phyloP scores from a whole-genome alignment of 225 moss, liverwort and hornwort species.

The Physcomitrellopsis africana region DNA sequence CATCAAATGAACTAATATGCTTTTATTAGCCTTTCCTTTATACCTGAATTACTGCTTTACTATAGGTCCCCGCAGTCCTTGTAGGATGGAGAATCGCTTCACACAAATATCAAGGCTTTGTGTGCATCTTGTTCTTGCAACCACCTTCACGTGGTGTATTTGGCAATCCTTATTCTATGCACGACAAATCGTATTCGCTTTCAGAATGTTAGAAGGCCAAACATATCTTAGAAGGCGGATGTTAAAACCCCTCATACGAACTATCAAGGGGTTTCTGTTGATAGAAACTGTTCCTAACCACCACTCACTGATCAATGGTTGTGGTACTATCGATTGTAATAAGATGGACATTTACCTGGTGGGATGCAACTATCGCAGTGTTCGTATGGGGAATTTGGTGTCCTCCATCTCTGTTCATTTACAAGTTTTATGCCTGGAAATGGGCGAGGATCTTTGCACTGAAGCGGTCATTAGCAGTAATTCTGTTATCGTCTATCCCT shows the following conservation, averaged over 20 bases:
- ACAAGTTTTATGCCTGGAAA: background rate
- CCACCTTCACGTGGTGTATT: slow-evolving; percentile 8
- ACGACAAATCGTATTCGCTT: too few relatives aligned
- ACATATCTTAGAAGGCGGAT: too few relatives aligned
- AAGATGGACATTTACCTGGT: too few relatives aligned
- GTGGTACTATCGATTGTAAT: too few relatives aligned
- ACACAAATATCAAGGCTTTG: background rate
- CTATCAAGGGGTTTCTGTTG: too few relatives aligned
- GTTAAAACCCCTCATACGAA: too few relatives aligned
- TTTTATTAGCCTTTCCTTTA: slow-evolving; percentile 5
- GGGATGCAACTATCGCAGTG: too few relatives aligned
- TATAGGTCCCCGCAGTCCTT: background rate
- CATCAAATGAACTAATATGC: background rate
- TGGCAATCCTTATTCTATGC: background rate
- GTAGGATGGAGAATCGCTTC: background rate
- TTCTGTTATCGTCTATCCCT: background rate
- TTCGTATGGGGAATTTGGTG: too few relatives aligned
- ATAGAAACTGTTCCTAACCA: too few relatives aligned
- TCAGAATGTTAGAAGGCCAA: too few relatives aligned
- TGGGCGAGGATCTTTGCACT: slow-evolving; percentile 11
- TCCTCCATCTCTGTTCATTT: background rate
- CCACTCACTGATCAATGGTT: too few relatives aligned
- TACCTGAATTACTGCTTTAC: background rate
- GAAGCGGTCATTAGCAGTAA: background rate
- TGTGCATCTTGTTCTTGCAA: background rate